Conservation (phyloP, 2,329 filamentous ascomycete species). For the Aaosphaeria pasadenensis region DNA sequence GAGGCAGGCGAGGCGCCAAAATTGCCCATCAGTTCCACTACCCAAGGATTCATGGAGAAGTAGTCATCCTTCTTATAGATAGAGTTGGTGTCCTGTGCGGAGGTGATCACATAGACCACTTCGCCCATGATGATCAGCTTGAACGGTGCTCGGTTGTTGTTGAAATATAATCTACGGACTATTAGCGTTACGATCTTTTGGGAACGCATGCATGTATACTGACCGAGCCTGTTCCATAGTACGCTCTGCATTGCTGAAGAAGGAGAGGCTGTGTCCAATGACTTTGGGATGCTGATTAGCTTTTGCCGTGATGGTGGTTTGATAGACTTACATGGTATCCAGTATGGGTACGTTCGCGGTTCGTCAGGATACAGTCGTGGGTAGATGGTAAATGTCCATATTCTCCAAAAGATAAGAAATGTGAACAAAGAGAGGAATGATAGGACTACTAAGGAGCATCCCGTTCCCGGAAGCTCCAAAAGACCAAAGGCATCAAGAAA, state of each 20-base stretch:
- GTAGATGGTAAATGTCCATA: slow-evolving; percentile 17
- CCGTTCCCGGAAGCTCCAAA: too few relatives aligned
- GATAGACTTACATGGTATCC: slow-evolving; percentile 13
- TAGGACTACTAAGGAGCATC: too few relatives aligned
- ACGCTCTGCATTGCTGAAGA: slow-evolving; percentile 4
- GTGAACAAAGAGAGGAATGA: too few relatives aligned
- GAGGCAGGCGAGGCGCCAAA: too few relatives aligned
- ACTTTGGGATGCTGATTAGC: neutral
- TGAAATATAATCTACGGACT: slow-evolving; percentile 8
- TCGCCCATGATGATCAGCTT: slow-evolving; percentile 5
- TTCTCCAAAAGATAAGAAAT: slow-evolving; percentile 9
- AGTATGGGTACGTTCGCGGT: slow-evolving; percentile 21
- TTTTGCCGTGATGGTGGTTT: neutral
- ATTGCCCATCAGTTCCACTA: too few relatives aligned
- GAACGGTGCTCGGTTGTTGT: slow-evolving; percentile 5
- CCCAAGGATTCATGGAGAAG: slow-evolving; percentile 3
- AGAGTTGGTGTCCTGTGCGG: slow-evolving; percentile 3
- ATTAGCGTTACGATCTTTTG: neutral
- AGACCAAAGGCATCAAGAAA: too few relatives aligned
- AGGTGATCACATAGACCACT: slow-evolving; percentile 8
- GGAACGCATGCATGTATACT: neutral
- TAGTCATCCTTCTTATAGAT: slow-evolving; percentile 6
- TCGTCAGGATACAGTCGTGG: slow-evolving; percentile 13
- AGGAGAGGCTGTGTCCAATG: neutral
- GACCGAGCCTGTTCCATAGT: neutral